Evolutionary conservation across 805 yeast species (phyloP).

Genomic region (Cyberlindnera lachancei): DNA sequence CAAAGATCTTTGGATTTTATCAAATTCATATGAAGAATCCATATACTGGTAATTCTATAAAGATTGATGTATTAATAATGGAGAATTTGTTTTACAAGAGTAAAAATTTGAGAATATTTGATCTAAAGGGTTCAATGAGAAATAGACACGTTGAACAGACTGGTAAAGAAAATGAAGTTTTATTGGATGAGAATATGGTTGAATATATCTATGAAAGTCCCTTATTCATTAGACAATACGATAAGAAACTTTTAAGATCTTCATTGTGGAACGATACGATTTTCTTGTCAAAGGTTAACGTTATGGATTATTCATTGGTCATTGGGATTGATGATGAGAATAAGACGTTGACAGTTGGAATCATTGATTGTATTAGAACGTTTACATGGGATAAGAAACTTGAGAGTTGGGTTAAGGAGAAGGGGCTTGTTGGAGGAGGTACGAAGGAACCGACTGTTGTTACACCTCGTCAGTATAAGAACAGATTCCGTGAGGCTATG

Average conservation of each 20-base stretch:
- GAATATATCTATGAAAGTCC: constrained; percentile 97
- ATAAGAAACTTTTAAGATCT: constrained; percentile 76
- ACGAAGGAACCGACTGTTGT: constrained; percentile 95
- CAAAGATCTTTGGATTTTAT: constrained; percentile 92
- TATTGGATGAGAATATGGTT: constrained; percentile 95
- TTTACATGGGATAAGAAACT: constrained; percentile 98
- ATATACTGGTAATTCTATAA: constrained; percentile 64
- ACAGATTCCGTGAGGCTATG: constrained; percentile 95
- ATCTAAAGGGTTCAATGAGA: constrained; percentile 95
- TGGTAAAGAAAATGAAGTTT: constrained; percentile 89
- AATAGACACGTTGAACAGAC: constrained; percentile 96
- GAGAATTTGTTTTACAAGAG: constrained; percentile 87
- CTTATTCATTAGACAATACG: constrained; percentile 85
- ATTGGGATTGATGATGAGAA: constrained; percentile 77
- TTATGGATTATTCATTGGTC: constrained; percentile 95
- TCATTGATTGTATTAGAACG: constrained; percentile 87
- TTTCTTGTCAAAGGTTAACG: constrained; percentile 93
- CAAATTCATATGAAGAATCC: constrained; percentile 85
- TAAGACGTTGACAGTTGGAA: constrained; percentile 79
- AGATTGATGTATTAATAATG: constrained; percentile 90
- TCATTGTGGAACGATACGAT: constrained; percentile 93
- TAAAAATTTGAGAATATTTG: constrained; percentile 81
- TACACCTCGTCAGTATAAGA: constrained; percentile 93
- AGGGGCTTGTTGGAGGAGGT: constrained; percentile 79
- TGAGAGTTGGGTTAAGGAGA: constrained; percentile 98